Conservation (phyloP, 371 early-diverging fungal genomes). For the Lichtheimia corymbifera region DNA sequence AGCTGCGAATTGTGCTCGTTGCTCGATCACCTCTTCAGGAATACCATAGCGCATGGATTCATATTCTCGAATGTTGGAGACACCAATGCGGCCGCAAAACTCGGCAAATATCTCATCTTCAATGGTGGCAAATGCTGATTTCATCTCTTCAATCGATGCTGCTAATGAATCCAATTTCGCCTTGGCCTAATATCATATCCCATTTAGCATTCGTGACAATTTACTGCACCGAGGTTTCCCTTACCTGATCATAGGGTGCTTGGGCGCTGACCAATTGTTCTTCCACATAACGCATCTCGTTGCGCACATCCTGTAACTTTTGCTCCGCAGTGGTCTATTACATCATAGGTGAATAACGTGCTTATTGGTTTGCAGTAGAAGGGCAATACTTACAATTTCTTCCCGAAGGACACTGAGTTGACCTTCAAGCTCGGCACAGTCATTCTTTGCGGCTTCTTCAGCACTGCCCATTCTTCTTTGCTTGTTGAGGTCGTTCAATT, state of each 20-base stretch:
- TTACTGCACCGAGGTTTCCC: neutral
- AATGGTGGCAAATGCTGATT: slow-evolving; percentile 56
- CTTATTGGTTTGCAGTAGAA: neutral
- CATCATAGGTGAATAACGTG: neutral
- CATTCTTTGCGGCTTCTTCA: slow-evolving; percentile 63
- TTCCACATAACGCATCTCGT: slow-evolving; percentile 7
- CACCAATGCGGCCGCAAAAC: slow-evolving; percentile 74
- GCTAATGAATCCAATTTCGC: slow-evolving; percentile 41
- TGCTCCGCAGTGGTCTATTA: slow-evolving; percentile 12
- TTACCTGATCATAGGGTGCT: slow-evolving; percentile 8
- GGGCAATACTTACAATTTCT: slow-evolving; percentile 44
- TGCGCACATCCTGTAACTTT: slow-evolving; percentile 9
- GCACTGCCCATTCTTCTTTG: slow-evolving; percentile 68
- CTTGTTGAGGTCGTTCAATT: slow-evolving; percentile 74
- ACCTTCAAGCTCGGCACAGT: slow-evolving; percentile 62
- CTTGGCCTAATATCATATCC: neutral
- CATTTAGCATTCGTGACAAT: too few species aligned
- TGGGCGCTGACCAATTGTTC: slow-evolving; percentile 9
- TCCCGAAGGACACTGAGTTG: slow-evolving; percentile 61
- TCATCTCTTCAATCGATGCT: slow-evolving; percentile 30
- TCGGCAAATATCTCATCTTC: slow-evolving; percentile 78
- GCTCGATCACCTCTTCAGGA: slow-evolving; percentile 72
- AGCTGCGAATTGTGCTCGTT: slow-evolving; percentile 71
- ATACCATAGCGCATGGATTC: slow-evolving; percentile 70
- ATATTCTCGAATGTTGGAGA: slow-evolving; percentile 79